Base-by-base conservation (phyloP, 1,284 basidiomycete genomes). In the Cryptococcus maquisensis region DNA sequence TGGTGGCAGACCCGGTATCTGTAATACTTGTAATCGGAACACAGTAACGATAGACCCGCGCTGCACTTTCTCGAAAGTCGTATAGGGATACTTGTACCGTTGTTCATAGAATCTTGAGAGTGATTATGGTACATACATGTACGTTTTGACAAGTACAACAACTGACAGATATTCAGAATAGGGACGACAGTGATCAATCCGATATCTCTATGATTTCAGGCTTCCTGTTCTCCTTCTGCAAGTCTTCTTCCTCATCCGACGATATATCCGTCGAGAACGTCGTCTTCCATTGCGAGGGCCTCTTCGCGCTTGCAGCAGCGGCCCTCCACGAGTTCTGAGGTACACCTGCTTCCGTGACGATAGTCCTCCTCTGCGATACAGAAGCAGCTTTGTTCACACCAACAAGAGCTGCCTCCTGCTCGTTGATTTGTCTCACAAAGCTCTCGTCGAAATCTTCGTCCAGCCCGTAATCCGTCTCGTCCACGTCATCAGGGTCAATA, bases 141-240 rank as follows among this genome's bases (percentile, higher is more conserved):
- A 20, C 20, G 20, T 10, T 40, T 15, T 3, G 16, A 40, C 3
- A 40, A 40, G 13, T 40, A 21, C 32, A 20, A 16, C 32, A 10
- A 23, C 6, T 35, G 23, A 32, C 35, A 28, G 8, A 47, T 32
- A 47, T 15, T n/a, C n/a, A n/a, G n/a, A n/a, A n/a, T n/a, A n/a
- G n/a, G n/a, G n/a, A 47, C 26, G 8, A 7, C 20, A 24, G 32
- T 39, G 37, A 40, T 57, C 43, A 65, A 43, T 65, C 63, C 4
- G 61, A 63, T 40, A 66, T 60, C 53, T 60, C 64, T 32, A 66
- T 63, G 3, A 63, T 44, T 16, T 62, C 62, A 6, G 55, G 60
- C 28, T 23, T 18, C 24, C 20, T 9, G 26, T 56, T 54, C 55
- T 56, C 51, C 26, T 60, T 55, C 43, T 48, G 45, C 26, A 44